These are phyloP conservation scores for Serendipita sp. DNA, from an alignment of 1,284 basidiomycete species.

Conservation along the genomic window DNA sequence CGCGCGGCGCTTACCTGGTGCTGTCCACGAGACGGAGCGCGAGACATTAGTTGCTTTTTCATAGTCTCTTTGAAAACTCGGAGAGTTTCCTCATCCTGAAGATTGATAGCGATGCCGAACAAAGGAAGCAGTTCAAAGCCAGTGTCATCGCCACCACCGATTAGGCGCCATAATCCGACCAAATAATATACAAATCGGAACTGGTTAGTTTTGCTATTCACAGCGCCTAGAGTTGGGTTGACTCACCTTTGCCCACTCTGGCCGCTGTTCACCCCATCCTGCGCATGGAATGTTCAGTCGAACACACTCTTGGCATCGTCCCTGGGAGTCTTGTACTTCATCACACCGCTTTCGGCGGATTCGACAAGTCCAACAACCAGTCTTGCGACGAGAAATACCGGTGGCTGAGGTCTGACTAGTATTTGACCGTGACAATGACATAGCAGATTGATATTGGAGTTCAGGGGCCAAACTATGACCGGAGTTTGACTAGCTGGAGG, in stretches of 20 bases:
- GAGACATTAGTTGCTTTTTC: slow-evolving; percentile 2
- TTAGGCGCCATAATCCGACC: not conserved
- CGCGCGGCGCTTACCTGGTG: not conserved
- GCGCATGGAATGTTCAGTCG: slow-evolving; percentile 5
- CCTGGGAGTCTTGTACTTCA: not conserved
- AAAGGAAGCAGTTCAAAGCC: not conserved
- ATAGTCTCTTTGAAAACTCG: not conserved
- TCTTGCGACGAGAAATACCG: not conserved
- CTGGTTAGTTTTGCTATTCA: not conserved
- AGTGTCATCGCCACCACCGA: not conserved
- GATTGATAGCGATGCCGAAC: not conserved
- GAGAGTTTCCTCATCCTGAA: slow-evolving; percentile 4
- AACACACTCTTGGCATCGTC: not conserved
- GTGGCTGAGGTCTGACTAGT: not conserved
- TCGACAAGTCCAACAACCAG: not conserved
- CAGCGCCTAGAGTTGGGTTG: not conserved
- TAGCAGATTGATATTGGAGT: not conserved
- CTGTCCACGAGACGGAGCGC: not conserved
- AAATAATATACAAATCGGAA: not conserved
- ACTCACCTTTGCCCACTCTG: not conserved
- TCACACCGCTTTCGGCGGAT: slow-evolving; percentile 3
- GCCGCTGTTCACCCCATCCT: not conserved
- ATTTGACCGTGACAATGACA: not conserved
- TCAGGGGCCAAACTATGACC: too few species aligned
- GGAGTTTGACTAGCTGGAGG: too few species aligned